Evolutionary conservation across 176 grass and related monocot species (phyloP).

Genomic region (Lolium perenne): DNA sequence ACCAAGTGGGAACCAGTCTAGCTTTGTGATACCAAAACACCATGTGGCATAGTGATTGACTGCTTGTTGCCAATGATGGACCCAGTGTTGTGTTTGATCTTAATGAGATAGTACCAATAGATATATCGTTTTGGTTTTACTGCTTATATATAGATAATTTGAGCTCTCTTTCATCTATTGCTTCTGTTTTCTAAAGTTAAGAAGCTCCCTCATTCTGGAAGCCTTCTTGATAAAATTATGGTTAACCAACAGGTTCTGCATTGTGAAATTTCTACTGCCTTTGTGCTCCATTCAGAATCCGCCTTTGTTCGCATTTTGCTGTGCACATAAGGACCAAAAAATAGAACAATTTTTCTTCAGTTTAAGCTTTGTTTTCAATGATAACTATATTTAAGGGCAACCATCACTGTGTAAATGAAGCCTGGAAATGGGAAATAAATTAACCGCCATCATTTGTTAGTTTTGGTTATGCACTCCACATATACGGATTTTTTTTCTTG

Average conservation of each 20-base stretch:
- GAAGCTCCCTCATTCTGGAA: background rate
- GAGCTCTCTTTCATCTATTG: background rate
- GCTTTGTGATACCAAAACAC: background rate
- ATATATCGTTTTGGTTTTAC: background rate
- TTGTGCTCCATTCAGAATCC: background rate
- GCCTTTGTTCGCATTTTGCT: background rate
- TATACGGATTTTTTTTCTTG: background rate
- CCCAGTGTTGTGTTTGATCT: background rate
- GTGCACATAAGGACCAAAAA: background rate
- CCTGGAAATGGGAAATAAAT: background rate
- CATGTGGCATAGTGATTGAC: background rate
- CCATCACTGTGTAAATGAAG: background rate
- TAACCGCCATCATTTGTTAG: background rate
- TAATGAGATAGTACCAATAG: background rate
- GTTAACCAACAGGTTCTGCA: background rate
- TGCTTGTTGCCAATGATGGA: background rate
- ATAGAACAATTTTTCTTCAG: constrained; percentile 2
- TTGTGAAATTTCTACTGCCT: background rate
- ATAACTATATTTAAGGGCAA: background rate
- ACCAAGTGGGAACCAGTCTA: background rate
- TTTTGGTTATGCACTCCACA: background rate
- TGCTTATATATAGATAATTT: background rate
- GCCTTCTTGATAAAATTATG: background rate
- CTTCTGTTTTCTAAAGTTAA: background rate
- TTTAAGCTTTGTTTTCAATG: constrained; percentile 18